Base-by-base conservation (phyloP, 106 monocot genomes). In the Phalaenopsis equestris region DNA sequence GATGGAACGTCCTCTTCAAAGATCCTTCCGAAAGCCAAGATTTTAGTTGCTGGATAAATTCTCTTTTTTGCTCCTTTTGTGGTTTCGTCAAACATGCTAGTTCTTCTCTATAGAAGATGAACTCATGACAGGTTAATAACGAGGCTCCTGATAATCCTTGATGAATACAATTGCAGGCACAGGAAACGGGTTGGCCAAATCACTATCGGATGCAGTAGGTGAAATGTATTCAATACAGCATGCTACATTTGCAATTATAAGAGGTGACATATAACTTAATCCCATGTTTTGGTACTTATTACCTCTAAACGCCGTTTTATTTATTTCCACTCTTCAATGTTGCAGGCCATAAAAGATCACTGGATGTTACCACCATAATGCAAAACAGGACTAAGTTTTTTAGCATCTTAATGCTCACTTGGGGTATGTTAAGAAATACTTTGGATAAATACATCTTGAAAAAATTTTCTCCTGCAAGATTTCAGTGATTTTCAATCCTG, bases 181-280 rank as follows among this genome's bases (percentile, higher is more conserved):
- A 1, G 93, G 93, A n/a, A 96, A 96, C 86, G 96, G 96, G 74
- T 91, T 96, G 93, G 86, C 84, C 79, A 93, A 92, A 85, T 96
- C 96, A 75, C 86, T 96, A 56, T 36, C 90, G 38, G 84, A 92
- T 79, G 16, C 83, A 74, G 87, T 78, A 74, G 90, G 87, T 67
- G 91, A 94, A 42, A 78, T 48, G 17, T 92, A 61, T 76, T 90
- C 93, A 16, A 81, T 94, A 11, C 75, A 84, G 10, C 87, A 94
- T 87, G 86, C 90, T 64, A 84, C 84, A 56, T 90, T 96, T 79
- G 81, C 94, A 52, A 76, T 96, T 79, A 90, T 96, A 24, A 89
- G 84, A 90, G 96, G 96, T 96, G 17, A 73, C 75, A 1, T 55
- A 76, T 77, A 68, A 47, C 41, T 64, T 70, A 14, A 39, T 23